phyloP scores from a whole-genome alignment of 1,284 basidiomycete species.

The Golubevia sp. region DNA sequence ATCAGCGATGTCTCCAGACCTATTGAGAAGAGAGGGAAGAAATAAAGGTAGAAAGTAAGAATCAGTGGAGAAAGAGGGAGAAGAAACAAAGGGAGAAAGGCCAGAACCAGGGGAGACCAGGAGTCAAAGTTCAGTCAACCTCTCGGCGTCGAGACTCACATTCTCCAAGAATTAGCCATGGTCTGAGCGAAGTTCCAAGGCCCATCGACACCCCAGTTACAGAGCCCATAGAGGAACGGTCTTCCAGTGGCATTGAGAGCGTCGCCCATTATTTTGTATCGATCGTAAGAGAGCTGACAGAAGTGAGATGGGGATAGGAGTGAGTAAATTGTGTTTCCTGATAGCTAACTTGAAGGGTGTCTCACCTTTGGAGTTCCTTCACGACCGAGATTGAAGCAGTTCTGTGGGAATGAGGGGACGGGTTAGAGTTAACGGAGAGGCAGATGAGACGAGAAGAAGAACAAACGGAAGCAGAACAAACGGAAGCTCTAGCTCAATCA shows the following conservation, averaged over 20 bases:
- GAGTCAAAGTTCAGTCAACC: background rate
- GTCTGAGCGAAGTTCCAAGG: slow-evolving; percentile 41
- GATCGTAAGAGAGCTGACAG: slow-evolving; percentile 63
- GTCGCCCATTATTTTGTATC: slow-evolving; percentile 67
- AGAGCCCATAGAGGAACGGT: slow-evolving; percentile 66
- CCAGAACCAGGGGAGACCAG: too few relatives aligned
- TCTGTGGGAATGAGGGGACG: too few relatives aligned
- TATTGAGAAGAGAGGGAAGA: background rate
- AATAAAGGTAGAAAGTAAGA: background rate
- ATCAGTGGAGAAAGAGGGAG: too few relatives aligned
- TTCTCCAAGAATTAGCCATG: slow-evolving; percentile 66
- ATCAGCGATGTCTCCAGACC: slow-evolving; percentile 30
- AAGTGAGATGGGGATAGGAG: slow-evolving; percentile 63
- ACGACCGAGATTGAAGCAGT: background rate
- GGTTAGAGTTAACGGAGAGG: too few relatives aligned
- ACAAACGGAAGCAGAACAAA: background rate
- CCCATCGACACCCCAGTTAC: slow-evolving; percentile 64
- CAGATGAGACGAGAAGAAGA: background rate
- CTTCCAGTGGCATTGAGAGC: slow-evolving; percentile 65
- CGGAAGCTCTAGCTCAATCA: slow-evolving; percentile 64
- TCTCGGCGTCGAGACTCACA: slow-evolving; percentile 56
- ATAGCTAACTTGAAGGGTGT: slow-evolving; percentile 64
- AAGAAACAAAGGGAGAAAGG: too few relatives aligned
- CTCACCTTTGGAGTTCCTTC: slow-evolving; percentile 10
- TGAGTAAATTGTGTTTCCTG: too few relatives aligned